These are phyloP conservation scores for Ilex paraguariensis DNA, from an alignment of 305 asterid genomes.

Conservation along the genomic window DNA sequence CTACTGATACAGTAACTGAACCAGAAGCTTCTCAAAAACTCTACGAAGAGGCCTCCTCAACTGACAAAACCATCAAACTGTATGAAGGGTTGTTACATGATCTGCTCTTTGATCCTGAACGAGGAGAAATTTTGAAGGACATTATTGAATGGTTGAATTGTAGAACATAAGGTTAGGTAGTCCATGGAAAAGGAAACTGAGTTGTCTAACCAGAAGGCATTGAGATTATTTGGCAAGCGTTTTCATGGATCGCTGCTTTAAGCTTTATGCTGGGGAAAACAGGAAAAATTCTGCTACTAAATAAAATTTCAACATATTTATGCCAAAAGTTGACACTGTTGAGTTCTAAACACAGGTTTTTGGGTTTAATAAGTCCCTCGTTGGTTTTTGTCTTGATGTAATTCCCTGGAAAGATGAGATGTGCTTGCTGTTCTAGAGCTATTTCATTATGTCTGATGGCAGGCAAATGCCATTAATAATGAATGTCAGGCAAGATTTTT, in stretches of 20 bases:
- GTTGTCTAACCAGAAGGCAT: background rate
- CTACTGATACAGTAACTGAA: constrained; percentile 68
- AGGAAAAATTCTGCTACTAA: background rate
- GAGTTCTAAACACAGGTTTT: background rate
- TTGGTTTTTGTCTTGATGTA: too few relatives aligned
- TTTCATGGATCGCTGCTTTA: background rate
- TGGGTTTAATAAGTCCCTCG: too few relatives aligned
- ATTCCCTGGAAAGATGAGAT: background rate
- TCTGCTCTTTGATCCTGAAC: constrained; percentile 87
- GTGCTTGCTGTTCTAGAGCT: background rate
- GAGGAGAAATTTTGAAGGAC: constrained; percentile 43
- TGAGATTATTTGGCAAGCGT: background rate
- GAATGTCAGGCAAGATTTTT: too few relatives aligned
- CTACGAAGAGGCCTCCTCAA: constrained; percentile 60
- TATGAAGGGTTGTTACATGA: constrained; percentile 71
- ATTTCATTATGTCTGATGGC: too few relatives aligned
- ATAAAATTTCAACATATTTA: too few relatives aligned
- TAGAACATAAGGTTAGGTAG: constrained; percentile 31
- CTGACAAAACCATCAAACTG: constrained; percentile 65
- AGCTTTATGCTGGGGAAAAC: background rate
- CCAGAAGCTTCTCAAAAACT: constrained; percentile 75
- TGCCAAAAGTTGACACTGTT: background rate
- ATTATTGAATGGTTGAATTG: constrained; percentile 61
- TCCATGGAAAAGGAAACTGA: background rate
- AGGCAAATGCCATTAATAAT: too few relatives aligned